These are phyloP conservation scores for Sporothrix curviconia DNA, from an alignment of 2,329 filamentous ascomycete species.

Conservation along the genomic window DNA sequence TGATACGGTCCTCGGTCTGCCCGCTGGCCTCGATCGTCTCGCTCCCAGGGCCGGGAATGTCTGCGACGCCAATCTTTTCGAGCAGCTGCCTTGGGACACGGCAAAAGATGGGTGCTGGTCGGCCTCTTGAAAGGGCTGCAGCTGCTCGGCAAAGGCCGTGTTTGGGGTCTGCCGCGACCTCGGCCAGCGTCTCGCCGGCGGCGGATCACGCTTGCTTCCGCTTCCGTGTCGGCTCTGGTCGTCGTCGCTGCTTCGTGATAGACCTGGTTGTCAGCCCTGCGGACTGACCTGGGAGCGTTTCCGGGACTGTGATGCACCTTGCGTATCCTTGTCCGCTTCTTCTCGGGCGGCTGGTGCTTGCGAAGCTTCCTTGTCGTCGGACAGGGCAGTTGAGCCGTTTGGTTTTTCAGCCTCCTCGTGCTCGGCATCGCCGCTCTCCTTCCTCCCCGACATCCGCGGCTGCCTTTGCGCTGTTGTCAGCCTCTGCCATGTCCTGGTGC, in stretches of 20 bases:
- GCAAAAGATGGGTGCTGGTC: conserved; percentile 51
- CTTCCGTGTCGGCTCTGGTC: conserved; percentile 47
- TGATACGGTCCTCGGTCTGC: conserved; percentile 41
- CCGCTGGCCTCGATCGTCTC: conserved; percentile 48
- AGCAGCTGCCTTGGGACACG: conserved; percentile 49
- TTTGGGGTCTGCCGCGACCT: conserved; percentile 48
- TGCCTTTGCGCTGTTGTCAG: conserved; percentile 1
- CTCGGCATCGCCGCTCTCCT: background rate
- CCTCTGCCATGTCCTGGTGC: background rate
- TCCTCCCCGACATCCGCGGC: background rate
- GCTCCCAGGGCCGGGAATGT: conserved; percentile 28
- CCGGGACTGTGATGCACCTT: conserved; percentile 37
- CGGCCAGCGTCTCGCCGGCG: conserved; percentile 51
- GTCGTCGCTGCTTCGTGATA: conserved; percentile 49
- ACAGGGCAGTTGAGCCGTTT: background rate
- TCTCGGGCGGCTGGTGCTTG: background rate
- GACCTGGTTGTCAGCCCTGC: too few species aligned
- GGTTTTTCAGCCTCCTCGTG: background rate
- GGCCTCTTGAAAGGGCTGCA: conserved; percentile 51
- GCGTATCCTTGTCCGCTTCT: conserved; percentile 23
- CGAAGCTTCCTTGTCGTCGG: background rate
- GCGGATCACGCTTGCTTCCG: conserved; percentile 60
- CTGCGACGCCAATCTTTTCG: conserved; percentile 45
- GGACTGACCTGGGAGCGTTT: conserved; percentile 55
- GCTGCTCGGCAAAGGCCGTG: conserved; percentile 45